Evolutionary conservation across 1,284 basidiomycete genomes (phyloP).

Genomic region (Tylopilus sp.): DNA sequence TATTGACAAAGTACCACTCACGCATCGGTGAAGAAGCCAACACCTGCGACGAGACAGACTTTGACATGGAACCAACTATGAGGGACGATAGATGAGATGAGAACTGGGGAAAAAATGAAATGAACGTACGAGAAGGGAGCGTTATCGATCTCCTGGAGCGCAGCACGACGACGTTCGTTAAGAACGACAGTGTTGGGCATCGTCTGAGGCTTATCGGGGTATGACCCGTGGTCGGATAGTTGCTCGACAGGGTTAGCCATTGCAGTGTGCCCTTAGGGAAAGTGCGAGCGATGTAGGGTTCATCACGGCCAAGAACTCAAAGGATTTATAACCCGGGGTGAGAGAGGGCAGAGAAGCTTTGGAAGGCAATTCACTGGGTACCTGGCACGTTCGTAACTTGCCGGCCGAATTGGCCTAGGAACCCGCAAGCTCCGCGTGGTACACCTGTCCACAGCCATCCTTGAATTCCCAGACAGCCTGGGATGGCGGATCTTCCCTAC

Average conservation of each 20-base stretch:
- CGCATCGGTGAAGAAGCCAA: constrained; percentile 87
- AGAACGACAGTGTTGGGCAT: constrained; percentile 21
- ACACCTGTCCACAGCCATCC: neutral
- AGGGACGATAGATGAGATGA: constrained; percentile 11
- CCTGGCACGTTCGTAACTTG: constrained; percentile 39
- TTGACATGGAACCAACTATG: constrained; percentile 72
- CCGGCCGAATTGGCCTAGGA: neutral
- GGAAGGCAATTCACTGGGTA: constrained; percentile 16
- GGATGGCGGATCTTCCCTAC: too few species aligned
- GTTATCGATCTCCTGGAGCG: constrained; percentile 81
- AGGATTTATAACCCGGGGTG: constrained; percentile 24
- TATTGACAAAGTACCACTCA: constrained; percentile 44
- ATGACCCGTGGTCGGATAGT: constrained; percentile 44
- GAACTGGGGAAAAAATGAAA: neutral
- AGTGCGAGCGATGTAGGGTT: constrained; percentile 2
- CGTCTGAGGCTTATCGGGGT: constrained; percentile 33
- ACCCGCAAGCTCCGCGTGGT: constrained; percentile 9
- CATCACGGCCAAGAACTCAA: neutral
- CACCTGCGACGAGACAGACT: constrained; percentile 76
- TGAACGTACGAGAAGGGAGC: constrained; percentile 73
- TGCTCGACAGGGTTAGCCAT: constrained; percentile 36
- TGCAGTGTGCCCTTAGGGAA: neutral
- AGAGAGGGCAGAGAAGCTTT: neutral
- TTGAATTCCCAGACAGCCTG: too few species aligned
- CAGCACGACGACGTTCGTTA: constrained; percentile 71